A percentile compares a stretch with the other conserved stretches of the same genome.
phyloP scores from a whole-genome alignment of 1,284 basidiomycete genomes.

The Agaricales sp. region DNA sequence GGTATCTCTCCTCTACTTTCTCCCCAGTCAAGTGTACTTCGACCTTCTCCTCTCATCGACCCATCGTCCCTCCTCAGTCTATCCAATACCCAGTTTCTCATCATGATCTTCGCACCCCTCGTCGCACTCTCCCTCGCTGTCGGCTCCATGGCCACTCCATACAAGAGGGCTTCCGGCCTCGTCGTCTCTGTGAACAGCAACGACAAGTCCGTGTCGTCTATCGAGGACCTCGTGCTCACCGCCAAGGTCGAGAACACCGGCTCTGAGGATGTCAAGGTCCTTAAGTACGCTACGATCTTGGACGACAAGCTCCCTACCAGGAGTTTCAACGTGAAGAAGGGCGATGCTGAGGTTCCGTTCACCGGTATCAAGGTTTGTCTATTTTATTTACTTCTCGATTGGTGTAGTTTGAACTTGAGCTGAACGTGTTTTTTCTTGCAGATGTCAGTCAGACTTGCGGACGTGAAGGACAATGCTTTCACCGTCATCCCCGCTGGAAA shows the following conservation, averaged over 20 bases:
- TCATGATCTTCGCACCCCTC: background rate
- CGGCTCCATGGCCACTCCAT: background rate
- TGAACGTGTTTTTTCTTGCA: too few relatives aligned
- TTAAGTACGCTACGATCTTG: slow-evolving; percentile 9
- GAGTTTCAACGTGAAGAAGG: background rate
- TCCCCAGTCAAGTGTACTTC: too few relatives aligned
- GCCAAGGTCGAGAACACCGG: slow-evolving; percentile 16
- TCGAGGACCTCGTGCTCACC: slow-evolving; percentile 16
- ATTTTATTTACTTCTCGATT: background rate
- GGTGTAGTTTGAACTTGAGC: background rate
- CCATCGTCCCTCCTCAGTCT: background rate
- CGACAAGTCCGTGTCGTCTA: slow-evolving; percentile 11
- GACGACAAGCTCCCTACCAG: background rate
- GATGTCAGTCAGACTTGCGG: background rate
- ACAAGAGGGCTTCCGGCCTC: background rate
- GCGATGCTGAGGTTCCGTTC: background rate
- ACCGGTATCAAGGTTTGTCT: background rate
- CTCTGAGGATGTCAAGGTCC: slow-evolving; percentile 15
- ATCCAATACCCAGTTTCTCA: background rate
- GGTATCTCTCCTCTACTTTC: too few relatives aligned
- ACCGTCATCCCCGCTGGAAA: background rate
- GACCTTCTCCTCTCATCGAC: background rate
- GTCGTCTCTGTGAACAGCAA: slow-evolving; percentile 8
- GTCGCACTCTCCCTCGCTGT: background rate
- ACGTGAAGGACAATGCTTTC: background rate